Evolutionary conservation across 1,139 yeast genomes (phyloP), one percentile per base, ranked within the genome.

Genomic region (Blastobotrys illinoisensis): DNA sequence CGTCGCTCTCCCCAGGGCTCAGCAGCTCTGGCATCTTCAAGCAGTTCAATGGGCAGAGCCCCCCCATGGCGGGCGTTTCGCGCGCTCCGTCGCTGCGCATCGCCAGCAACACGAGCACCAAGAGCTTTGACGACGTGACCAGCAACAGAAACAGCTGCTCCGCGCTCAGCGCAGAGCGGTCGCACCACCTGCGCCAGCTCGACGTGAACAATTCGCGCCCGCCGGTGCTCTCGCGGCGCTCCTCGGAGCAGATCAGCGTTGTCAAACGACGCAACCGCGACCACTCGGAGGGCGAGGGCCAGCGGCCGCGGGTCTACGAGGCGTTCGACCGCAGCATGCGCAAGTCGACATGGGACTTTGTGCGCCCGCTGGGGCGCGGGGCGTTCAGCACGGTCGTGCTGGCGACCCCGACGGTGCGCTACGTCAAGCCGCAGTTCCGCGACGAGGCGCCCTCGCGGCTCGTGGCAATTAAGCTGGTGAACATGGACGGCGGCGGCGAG

Each of bases 391-490:
- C 67, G 28, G 77, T 74, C 13, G 65, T 73, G 6, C 63, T 74
- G 40, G 77, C 74, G 5, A 50, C 62, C 24, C 69, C 73, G 1
- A 61, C 66, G 13, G 56, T 58, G 9, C 60, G 68, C 14, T 64
- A 62, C 36, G 64, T 68, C 23, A 62, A 66, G 46, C 74, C 67
- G 5, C 57, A 55, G 70, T 48, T 83, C 81, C 19, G 69, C 75
- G 54, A 79, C 76, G 57, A 60, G 20, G 61, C 61, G 13, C 61
- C 62, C 9, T 46, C 56, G 24, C 49, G 54, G 60, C 74, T 55
- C 57, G 75, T 71, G 7, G 78, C 78, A 3, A 68, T 75, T 36
- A 73, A 73, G 57, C 62, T 71, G 44, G 70, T 72, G 14, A 61
- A 65, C 23, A 60, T 73, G 14, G 47, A 56, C 44, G 48, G 58